A percentile compares a stretch with the other conserved stretches of the same genome.
phyloP scores from a whole-genome alignment of 345 rosid species.

The Ceriops tagal region DNA sequence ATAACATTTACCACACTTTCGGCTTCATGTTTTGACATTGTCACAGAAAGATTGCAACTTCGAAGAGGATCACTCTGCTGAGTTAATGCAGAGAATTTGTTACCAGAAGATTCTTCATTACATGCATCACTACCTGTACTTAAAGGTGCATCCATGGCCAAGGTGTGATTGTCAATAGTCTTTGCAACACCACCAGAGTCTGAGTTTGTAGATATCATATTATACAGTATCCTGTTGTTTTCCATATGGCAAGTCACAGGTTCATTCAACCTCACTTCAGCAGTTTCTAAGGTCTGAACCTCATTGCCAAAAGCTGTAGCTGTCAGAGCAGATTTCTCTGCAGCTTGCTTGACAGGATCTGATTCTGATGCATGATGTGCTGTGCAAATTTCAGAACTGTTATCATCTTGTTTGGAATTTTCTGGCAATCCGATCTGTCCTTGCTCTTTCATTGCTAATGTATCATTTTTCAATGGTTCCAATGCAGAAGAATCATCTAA shows the following conservation, averaged over 20 bases:
- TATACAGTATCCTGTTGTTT: conserved; percentile 21
- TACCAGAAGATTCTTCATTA: conserved; percentile 13
- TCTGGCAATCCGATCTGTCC: conserved; percentile 13
- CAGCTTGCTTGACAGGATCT: conserved; percentile 18
- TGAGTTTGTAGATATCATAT: conserved; percentile 20
- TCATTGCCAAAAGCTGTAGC: conserved; percentile 19
- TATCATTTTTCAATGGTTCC: conserved; percentile 28
- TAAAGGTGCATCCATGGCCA: conserved; percentile 13
- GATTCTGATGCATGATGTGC: conserved; percentile 22
- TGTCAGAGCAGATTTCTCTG: conserved; percentile 23
- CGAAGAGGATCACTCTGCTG: conserved; percentile 27
- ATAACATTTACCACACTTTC: conserved; percentile 36
- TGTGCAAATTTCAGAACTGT: conserved; percentile 29
- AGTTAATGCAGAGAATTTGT: conserved; percentile 19
- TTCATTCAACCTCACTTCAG: conserved; percentile 30
- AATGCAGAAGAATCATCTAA: conserved; percentile 19
- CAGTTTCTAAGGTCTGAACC: conserved; percentile 25
- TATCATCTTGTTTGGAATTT: conserved; percentile 26
- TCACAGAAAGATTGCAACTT: conserved; percentile 29
- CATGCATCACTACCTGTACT: conserved; percentile 8
- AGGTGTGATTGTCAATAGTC: conserved; percentile 19
- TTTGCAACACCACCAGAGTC: conserved; percentile 31
- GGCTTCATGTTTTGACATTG: conserved; percentile 27
- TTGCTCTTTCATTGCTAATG: conserved; percentile 17
- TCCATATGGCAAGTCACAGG: conserved; percentile 20